Evolutionary conservation across 2,329 filamentous ascomycete genomes (phyloP).

Genomic region (Cercospora zeina): DNA sequence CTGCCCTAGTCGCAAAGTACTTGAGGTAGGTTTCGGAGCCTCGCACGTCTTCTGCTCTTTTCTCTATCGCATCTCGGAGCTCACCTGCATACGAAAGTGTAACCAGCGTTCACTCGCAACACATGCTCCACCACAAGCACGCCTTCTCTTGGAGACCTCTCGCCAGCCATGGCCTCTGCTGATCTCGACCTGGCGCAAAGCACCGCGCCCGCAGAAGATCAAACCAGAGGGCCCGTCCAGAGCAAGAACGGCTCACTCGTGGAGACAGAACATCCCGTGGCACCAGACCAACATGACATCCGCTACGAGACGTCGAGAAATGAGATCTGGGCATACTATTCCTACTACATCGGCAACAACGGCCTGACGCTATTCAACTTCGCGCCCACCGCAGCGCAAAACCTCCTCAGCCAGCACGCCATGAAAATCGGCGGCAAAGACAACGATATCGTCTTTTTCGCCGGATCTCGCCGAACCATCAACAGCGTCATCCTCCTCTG

Average conservation of each 20-base stretch:
- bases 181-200: slow-evolving; percentile 38
- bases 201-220: slow-evolving; percentile 37
- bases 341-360: slow-evolving; percentile 68
- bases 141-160: slow-evolving; percentile 24
- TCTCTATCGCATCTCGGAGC: neutral
- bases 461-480: slow-evolving; percentile 59
- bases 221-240: slow-evolving; percentile 35
- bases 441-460: slow-evolving; percentile 55
- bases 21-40: neutral
- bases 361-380: slow-evolving; percentile 65
- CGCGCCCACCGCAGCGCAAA: slow-evolving; percentile 65
- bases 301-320: slow-evolving; percentile 53
- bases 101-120: neutral
- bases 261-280: slow-evolving; percentile 46
- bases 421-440: slow-evolving; percentile 45
- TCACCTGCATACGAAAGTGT: neutral
- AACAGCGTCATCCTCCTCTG: slow-evolving; percentile 65
- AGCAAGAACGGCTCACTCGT: slow-evolving; percentile 29
- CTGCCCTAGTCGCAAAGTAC: slow-evolving; percentile 5
- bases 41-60: neutral
- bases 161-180: slow-evolving; percentile 38
- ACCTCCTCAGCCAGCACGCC: slow-evolving; percentile 62
- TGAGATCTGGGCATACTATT: slow-evolving; percentile 53
- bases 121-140: slow-evolving; percentile 19
- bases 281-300: slow-evolving; percentile 58